These are phyloP conservation scores for Heteromeles arbutifolia DNA, from an alignment of 306 rosid genomes.

Conservation along the genomic window DNA sequence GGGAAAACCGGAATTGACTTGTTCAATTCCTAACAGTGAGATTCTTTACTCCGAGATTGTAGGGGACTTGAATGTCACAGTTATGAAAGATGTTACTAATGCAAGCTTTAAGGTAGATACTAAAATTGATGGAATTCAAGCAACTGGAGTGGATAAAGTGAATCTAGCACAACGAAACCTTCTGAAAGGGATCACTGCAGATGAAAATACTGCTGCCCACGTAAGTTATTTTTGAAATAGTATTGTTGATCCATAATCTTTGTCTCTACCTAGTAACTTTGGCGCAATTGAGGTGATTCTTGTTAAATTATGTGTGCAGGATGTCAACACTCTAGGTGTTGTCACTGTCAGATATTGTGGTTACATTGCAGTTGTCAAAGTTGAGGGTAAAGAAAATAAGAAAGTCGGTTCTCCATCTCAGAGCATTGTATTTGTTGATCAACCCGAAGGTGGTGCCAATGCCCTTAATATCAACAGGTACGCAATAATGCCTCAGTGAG, in stretches of 20 bases:
- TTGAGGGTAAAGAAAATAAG: constrained; percentile 46
- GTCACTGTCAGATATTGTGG: constrained; percentile 82
- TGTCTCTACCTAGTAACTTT: not conserved
- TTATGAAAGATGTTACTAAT: constrained; percentile 65
- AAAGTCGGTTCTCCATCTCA: constrained; percentile 41
- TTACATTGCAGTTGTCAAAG: constrained; percentile 67
- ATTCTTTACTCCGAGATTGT: constrained; percentile 45
- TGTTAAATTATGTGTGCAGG: constrained; percentile 52
- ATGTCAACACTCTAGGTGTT: constrained; percentile 71
- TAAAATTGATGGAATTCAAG: constrained; percentile 83
- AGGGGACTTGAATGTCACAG: constrained; percentile 73
- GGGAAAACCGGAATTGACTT: constrained; percentile 28
- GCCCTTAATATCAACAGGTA: constrained; percentile 92
- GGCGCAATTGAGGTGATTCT: constrained; percentile 13
- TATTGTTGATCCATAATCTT: constrained; percentile 9
- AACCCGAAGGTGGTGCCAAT: constrained; percentile 92
- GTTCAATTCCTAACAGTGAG: constrained; percentile 34
- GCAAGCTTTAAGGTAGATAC: constrained; percentile 85
- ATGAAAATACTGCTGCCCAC: constrained; percentile 95
- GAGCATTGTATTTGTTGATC: constrained; percentile 61
- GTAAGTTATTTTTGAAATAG: constrained; percentile 45
- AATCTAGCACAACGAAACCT: constrained; percentile 72
- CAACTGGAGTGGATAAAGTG: constrained; percentile 52
- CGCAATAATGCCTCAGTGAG: not conserved
- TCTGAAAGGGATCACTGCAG: constrained; percentile 93